phyloP scores from a whole-genome alignment of 208 protist species.

The Leishmania aethiopica region DNA sequence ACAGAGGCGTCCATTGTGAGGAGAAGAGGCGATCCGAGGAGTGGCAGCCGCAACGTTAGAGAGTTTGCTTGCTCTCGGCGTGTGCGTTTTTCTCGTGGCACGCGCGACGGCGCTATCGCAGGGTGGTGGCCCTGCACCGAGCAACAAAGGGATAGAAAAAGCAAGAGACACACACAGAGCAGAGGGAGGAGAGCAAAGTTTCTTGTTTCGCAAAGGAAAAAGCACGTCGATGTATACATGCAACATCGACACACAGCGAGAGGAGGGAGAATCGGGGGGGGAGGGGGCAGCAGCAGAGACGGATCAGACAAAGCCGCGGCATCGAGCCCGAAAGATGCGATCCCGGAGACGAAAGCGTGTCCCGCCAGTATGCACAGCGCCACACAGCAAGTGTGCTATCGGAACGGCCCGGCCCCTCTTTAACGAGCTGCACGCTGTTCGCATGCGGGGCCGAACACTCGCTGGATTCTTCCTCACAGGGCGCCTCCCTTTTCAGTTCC shows the following conservation, averaged over 20 bases:
- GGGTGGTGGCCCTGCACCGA: neutral
- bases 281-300: neutral
- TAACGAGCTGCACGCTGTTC: neutral
- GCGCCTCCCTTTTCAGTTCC: slow-evolving; percentile 19
- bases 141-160: neutral
- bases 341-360: neutral
- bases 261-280: neutral
- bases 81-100: neutral
- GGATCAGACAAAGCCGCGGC: neutral
- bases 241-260: neutral
- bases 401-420: neutral
- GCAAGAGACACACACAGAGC: neutral
- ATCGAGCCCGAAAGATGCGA: too few relatives aligned
- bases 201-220: neutral
- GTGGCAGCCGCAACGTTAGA: neutral
- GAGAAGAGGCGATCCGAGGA: neutral
- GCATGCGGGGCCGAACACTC: neutral
- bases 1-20: neutral
- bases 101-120: neutral
- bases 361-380: neutral
- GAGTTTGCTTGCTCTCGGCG: neutral
- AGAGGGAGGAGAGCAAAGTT: neutral
- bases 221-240: neutral
- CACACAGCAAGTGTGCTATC: neutral
- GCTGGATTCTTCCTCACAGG: neutral